phyloP scores from a whole-genome alignment of 768 basidiomycete genomes.

The Paxillus rubicundulus region DNA sequence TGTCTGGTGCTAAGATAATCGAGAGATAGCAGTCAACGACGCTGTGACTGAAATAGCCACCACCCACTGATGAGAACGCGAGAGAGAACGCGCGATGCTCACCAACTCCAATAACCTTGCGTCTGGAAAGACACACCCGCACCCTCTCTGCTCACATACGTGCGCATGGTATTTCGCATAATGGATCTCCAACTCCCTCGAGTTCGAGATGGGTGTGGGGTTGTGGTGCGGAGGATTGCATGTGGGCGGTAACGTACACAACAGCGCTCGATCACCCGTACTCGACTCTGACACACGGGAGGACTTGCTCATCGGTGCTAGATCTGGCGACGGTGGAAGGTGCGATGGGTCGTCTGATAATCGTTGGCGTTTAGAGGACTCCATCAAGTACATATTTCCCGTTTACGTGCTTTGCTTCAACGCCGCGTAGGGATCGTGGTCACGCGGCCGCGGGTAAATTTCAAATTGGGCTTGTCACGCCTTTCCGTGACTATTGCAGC shows the following conservation, averaged over 20 bases:
- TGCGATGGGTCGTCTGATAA: constrained; percentile 33
- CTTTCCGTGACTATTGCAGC: not conserved
- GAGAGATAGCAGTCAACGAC: constrained; percentile 1
- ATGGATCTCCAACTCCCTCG: constrained; percentile 75
- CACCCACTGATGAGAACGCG: not conserved
- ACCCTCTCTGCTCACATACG: constrained; percentile 68
- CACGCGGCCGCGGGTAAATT: constrained; percentile 15
- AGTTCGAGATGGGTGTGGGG: constrained; percentile 62
- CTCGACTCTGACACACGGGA: constrained; percentile 28
- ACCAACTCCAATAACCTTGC: constrained; percentile 76
- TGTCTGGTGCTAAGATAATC: constrained; percentile 60
- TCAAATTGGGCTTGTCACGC: constrained; percentile 16
- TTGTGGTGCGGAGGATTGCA: constrained; percentile 56
- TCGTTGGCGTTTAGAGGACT: constrained; percentile 32
- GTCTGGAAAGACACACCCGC: constrained; percentile 85
- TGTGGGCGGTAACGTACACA: constrained; percentile 81
- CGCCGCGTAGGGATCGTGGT: constrained; percentile 3
- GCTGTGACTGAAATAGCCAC: not conserved
- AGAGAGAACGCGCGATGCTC: constrained; percentile 30
- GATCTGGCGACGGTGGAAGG: constrained; percentile 20
- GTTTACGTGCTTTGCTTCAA: not conserved
- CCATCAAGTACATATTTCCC: constrained; percentile 15
- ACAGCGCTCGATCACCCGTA: constrained; percentile 38
- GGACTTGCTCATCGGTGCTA: constrained; percentile 34
- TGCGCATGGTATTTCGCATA: constrained; percentile 84